Percentiles rank a stretch among this genome's conserved stretches.
Evolutionary conservation across 225 moss, liverwort and hornwort species (phyloP).

Genomic region (Physcomitrellopsis africana): DNA sequence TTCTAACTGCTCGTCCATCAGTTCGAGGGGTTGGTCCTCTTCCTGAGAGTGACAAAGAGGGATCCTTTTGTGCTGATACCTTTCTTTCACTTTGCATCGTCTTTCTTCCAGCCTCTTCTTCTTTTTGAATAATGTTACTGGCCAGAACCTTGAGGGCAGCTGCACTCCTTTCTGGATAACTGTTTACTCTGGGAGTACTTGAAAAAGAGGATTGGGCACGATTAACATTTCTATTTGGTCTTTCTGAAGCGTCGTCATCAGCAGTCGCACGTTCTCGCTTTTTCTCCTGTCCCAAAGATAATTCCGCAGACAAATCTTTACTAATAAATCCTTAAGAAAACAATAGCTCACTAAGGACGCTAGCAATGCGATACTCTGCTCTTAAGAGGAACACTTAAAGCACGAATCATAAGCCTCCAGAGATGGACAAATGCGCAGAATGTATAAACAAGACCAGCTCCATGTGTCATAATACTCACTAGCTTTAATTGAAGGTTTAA

Average conservation of each 20-base stretch:
- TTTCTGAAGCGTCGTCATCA: conserved; percentile 5
- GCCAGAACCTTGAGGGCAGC: conserved; percentile 54
- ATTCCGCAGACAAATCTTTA: conserved; percentile 17
- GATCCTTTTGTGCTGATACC: conserved; percentile 22
- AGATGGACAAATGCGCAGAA: conserved; percentile 13
- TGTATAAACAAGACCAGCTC: conserved; percentile 5
- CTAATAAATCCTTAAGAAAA: conserved; percentile 4
- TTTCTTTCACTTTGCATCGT: conserved; percentile 41
- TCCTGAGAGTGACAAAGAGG: conserved; percentile 51
- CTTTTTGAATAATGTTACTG: conserved; percentile 32
- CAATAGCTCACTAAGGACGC: conserved; percentile 1
- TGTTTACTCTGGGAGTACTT: conserved; percentile 21
- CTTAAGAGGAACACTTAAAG: conserved; percentile 14
- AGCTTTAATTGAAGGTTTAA: conserved; percentile 35
- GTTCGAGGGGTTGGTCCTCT: conserved; percentile 48
- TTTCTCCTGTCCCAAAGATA: conserved; percentile 32
- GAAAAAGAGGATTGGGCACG: conserved; percentile 30
- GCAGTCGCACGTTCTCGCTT: conserved; percentile 29
- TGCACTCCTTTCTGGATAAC: conserved; percentile 40
- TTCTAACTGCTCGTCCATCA: conserved; percentile 49
- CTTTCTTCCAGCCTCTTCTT: conserved; percentile 43
- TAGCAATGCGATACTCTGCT: conserved; percentile 13
- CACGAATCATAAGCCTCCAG: conserved; percentile 1
- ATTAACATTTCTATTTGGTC: conserved; percentile 21
- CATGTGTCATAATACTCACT: conserved; percentile 33